Evolutionary conservation across 176 grass and related monocot species (phyloP).

Genomic region (Paspalum notatum): DNA sequence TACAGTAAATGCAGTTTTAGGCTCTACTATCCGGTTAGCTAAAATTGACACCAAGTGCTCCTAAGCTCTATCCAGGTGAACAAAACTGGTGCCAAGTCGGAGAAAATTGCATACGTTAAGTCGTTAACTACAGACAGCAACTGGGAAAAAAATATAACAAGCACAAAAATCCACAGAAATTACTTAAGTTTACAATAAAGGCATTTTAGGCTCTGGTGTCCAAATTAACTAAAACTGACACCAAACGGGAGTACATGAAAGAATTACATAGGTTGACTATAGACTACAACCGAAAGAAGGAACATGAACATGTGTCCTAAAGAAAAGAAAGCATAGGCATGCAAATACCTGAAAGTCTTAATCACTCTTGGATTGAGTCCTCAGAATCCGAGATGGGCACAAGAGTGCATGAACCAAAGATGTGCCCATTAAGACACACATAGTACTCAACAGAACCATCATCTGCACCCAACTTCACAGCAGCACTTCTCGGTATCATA

Average conservation of each 20-base stretch:
- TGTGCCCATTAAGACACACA: conserved; percentile 84
- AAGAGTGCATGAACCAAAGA: conserved; percentile 69
- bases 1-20: too few species aligned
- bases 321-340: conserved; percentile 1
- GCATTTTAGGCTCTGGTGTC: conserved; percentile 19
- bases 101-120: conserved; percentile 15
- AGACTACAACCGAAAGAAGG: conserved; percentile 1
- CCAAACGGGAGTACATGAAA: background rate
- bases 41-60: conserved; percentile 13
- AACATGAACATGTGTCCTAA: conserved; percentile 19
- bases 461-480: conserved; percentile 55
- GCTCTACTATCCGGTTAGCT: conserved; percentile 20
- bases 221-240: conserved; percentile 25
- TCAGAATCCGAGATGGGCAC: conserved; percentile 72
- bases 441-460: conserved; percentile 73
- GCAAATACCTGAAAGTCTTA: conserved; percentile 52
- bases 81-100: too few species aligned
- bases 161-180: conserved; percentile 2
- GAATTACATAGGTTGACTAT: background rate
- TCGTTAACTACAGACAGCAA: background rate
- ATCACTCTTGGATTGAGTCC: conserved; percentile 58
- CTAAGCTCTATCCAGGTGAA: too few species aligned
- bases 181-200: background rate
- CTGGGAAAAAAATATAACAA: background rate
- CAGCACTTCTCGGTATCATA: conserved; percentile 69